These are phyloP conservation scores for Leucogyrophana mollusca DNA, from an alignment of 768 basidiomycete genomes.

Conservation along the genomic window DNA sequence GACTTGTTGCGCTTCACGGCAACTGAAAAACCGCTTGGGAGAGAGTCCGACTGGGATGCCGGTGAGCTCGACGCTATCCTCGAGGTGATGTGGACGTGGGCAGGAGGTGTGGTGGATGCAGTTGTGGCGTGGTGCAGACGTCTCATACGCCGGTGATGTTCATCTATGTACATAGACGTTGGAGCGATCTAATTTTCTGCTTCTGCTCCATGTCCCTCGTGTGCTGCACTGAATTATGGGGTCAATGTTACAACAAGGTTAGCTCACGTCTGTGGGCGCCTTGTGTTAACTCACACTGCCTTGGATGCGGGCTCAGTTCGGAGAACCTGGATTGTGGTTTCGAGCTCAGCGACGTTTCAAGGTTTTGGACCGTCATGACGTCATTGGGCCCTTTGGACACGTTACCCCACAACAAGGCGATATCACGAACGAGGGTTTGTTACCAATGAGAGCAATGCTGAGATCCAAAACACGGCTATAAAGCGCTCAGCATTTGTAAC, in stretches of 20 bases:
- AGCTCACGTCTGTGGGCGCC: not conserved
- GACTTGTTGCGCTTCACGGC: slow-evolving; percentile 89
- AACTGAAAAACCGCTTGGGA: slow-evolving; percentile 47
- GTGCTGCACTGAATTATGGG: not conserved
- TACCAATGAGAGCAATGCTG: too few relatives aligned
- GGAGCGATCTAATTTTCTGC: not conserved
- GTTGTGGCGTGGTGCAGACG: slow-evolving; percentile 24
- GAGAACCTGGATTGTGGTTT: too few relatives aligned
- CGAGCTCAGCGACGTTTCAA: too few relatives aligned
- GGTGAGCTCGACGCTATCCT: slow-evolving; percentile 65
- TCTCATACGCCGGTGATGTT: slow-evolving; percentile 20
- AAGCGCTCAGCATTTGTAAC: too few relatives aligned
- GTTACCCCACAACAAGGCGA: too few relatives aligned
- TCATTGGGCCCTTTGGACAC: too few relatives aligned
- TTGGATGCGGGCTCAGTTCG: too few relatives aligned
- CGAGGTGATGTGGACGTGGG: slow-evolving; percentile 61
- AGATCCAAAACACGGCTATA: too few relatives aligned
- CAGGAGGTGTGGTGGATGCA: slow-evolving; percentile 35
- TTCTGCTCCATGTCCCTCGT: not conserved
- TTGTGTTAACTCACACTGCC: not conserved
- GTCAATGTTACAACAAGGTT: not conserved
- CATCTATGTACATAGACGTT: not conserved
- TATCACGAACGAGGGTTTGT: too few relatives aligned
- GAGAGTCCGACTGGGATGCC: slow-evolving; percentile 56
- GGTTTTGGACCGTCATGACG: too few relatives aligned